phyloP scores from a whole-genome alignment of 495 filamentous ascomycete species.

The Tuber indicum region DNA sequence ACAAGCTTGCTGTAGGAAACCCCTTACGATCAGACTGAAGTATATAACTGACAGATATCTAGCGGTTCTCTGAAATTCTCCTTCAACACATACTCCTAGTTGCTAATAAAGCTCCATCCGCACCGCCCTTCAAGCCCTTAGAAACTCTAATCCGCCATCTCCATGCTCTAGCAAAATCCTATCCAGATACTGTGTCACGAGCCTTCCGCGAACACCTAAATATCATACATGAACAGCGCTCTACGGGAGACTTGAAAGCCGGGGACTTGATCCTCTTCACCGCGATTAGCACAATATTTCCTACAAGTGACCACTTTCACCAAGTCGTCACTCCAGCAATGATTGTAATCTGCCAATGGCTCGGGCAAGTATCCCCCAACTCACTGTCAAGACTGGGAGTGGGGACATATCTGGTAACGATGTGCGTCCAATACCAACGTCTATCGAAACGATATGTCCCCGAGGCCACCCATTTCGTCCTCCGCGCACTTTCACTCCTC shows the following conservation, averaged over 20 bases:
- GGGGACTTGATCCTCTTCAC: constrained; percentile 77
- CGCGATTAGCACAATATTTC: constrained; percentile 75
- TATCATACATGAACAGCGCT: constrained; percentile 54
- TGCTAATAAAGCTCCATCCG: constrained; percentile 44
- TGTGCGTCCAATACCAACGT: constrained; percentile 72
- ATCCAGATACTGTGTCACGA: constrained; percentile 65
- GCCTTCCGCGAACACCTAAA: constrained; percentile 69
- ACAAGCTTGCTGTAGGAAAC: constrained; percentile 52
- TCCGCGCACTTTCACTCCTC: constrained; percentile 68
- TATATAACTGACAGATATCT: constrained; percentile 16
- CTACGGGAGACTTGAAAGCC: constrained; percentile 53
- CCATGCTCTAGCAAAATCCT: constrained; percentile 78
- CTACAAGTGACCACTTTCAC: constrained; percentile 94
- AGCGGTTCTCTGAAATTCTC: constrained; percentile 64
- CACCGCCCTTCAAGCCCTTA: constrained; percentile 52
- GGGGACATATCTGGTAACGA: constrained; percentile 70
- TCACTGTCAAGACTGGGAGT: constrained; percentile 58
- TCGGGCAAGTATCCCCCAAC: constrained; percentile 67
- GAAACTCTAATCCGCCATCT: constrained; percentile 70
- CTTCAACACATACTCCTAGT: constrained; percentile 71
- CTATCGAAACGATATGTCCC: constrained; percentile 80
- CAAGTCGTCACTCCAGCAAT: constrained; percentile 84
- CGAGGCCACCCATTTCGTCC: constrained; percentile 72
- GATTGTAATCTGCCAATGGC: constrained; percentile 68
- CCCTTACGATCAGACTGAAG: not conserved